Percentiles rank a stretch among this genome's conserved stretches.
Evolutionary conservation across 106 monocot species (phyloP).

Genomic region (Apostasia ramifera): DNA sequence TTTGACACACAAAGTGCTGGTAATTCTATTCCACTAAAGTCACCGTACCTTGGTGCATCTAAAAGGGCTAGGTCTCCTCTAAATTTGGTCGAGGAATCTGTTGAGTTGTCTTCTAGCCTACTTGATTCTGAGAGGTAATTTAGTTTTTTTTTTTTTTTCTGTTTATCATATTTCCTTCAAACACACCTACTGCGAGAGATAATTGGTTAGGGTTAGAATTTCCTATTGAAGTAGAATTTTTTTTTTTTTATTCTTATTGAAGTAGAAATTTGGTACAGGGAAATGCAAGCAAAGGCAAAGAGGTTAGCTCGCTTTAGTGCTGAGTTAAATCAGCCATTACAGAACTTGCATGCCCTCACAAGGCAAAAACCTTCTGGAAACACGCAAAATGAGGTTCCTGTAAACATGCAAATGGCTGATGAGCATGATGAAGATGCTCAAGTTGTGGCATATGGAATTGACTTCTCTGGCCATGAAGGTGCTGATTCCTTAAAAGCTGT

Average conservation of each 20-base stretch:
- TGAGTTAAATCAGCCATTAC: constrained; percentile 53
- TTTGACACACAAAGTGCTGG: constrained; percentile 12
- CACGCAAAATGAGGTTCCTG: constrained; percentile 16
- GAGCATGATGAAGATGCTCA: constrained; percentile 6
- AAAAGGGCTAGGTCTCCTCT: constrained; percentile 59
- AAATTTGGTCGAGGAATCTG: constrained; percentile 9
- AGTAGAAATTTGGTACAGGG: constrained; percentile 32
- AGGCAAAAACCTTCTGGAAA: constrained; percentile 19
- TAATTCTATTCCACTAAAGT: constrained; percentile 11
- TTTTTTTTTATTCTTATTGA: constrained; percentile 4
- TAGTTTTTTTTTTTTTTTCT: not conserved
- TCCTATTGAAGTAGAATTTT: not conserved
- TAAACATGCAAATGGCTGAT: constrained; percentile 3
- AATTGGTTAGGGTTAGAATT: not conserved
- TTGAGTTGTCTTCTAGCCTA: constrained; percentile 12
- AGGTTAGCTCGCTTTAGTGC: constrained; percentile 65
- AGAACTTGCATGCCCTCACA: constrained; percentile 15
- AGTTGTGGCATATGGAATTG: constrained; percentile 3
- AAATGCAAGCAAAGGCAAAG: constrained; percentile 79
- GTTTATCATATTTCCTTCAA: not conserved
- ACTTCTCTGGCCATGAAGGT: constrained; percentile 28
- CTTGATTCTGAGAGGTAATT: constrained; percentile 47
- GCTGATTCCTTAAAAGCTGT: constrained; percentile 32
- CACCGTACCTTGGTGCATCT: constrained; percentile 10
- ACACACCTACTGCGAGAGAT: not conserved